Evolutionary conservation across 345 rosid species (phyloP).

Genomic region (Litchi chinensis): DNA sequence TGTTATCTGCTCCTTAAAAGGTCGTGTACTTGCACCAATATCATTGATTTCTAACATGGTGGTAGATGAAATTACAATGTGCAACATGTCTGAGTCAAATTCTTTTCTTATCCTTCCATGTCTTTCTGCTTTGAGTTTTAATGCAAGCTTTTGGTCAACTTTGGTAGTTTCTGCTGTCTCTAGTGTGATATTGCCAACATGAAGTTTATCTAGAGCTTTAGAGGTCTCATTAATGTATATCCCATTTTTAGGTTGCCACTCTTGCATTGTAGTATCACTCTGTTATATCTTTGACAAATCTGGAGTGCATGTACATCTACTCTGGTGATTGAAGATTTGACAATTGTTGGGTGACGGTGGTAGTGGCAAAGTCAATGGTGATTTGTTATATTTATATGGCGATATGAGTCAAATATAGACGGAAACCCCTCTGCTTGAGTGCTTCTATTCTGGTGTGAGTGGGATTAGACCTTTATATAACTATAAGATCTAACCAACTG

Average conservation of each 20-base stretch:
- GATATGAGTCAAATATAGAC: not conserved
- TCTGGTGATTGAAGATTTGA: not conserved
- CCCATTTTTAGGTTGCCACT: not conserved
- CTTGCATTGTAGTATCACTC: not conserved
- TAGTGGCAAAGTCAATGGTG: not conserved
- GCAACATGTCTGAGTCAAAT: not conserved
- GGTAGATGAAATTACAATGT: not conserved
- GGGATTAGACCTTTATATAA: not conserved
- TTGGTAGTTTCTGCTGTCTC: not conserved
- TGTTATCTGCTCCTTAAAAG: slow-evolving; percentile 9
- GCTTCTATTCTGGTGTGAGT: not conserved
- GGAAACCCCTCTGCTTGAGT: not conserved
- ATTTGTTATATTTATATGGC: not conserved
- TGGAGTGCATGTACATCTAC: not conserved
- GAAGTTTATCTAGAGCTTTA: not conserved
- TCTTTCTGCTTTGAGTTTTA: not conserved
- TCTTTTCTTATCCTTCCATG: not conserved
- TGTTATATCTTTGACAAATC: slow-evolving; percentile 5
- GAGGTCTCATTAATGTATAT: not conserved
- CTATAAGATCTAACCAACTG: not conserved
- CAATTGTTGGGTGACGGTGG: not conserved
- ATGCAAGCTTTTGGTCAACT: not conserved
- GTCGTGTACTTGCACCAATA: slow-evolving; percentile 4
- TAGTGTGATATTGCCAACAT: not conserved
- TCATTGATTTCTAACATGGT: not conserved